Percentiles rank a stretch among this genome's conserved stretches.
phyloP scores from a whole-genome alignment of 2,329 filamentous ascomycete genomes.

The Fusarium brevicatenulatum region DNA sequence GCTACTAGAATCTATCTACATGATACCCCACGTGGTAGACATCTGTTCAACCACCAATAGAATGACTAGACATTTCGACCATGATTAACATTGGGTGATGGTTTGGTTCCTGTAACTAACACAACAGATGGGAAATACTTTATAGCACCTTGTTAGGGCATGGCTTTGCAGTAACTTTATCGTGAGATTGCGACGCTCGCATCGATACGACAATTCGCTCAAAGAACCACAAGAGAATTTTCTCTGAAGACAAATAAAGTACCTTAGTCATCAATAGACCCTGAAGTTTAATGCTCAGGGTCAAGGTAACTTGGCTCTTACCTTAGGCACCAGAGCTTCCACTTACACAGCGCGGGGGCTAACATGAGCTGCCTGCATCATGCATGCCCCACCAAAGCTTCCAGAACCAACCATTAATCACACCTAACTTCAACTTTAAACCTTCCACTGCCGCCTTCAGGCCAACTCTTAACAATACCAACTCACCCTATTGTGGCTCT shows the following conservation, averaged over 20 bases:
- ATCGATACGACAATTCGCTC: background rate
- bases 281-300: too few relatives aligned
- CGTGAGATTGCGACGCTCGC: background rate
- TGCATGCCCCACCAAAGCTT: slow-evolving; percentile 47
- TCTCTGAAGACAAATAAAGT: background rate
- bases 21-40: background rate
- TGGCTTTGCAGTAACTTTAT: background rate
- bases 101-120: background rate
- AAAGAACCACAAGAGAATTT: background rate
- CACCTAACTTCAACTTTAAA: background rate
- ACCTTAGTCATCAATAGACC: background rate
- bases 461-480: background rate
- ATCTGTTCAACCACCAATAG: background rate
- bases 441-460: background rate
- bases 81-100: too few relatives aligned
- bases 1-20: background rate
- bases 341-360: background rate
- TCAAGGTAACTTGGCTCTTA: background rate
- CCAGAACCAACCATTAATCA: slow-evolving; percentile 43
- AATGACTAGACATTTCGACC: background rate
- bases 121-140: background rate
- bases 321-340: background rate
- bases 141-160: too few relatives aligned
- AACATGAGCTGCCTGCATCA: slow-evolving; percentile 1
- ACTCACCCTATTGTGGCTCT: background rate